Evolutionary conservation across 169 alveolate species (phyloP), one percentile per base, ranked within the genome.

Genomic region (Theileria sp.): DNA sequence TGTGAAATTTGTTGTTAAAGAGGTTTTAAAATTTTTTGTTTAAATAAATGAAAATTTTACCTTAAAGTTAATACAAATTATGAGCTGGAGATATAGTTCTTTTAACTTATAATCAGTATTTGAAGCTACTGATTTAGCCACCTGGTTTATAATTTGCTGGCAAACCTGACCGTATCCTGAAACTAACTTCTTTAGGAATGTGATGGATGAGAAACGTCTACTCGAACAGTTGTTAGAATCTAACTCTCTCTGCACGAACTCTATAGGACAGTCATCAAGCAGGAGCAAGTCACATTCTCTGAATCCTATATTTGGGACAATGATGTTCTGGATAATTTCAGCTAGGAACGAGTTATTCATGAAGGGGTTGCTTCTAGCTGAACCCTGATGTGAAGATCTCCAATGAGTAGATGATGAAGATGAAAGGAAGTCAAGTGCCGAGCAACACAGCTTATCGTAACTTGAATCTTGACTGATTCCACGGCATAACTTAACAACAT

Each of bases 231-330:
- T 67, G 61, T 77, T 75, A 0, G 87, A 65, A 38, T 85, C 91
- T 32, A 85, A 30, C 76, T 85, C 91, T 17, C 91, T 74, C 51
- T 85, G 91, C 15, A 85, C 83, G 49, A 85, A 85, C 51, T 85
- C 91, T 13, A 62, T 26, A 0, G 91, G 85, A 30, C 81, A 62
- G 70, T 85, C 91, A 8, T 85, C 91, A 0, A 85, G 26, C 21
- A 85, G 80, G 34, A 49, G 50, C 32, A 85, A 34, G 77, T 85
- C 91, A 26, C 77, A 78, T 32, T 85, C 91, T 34, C 87, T 67
- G 70, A 78, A 79, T 21, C 91, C 91, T 17, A 85, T 85, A 64
- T 85, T 77, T 26, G 91, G 91, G 32, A 85, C 72, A 44, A 85
- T 75, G 61, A 79, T 79, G 65, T 71, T 44, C 65, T 51, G 82